These are phyloP conservation scores for Hypoxylon sp. DNA, from an alignment of 2,329 filamentous ascomycete genomes.

Conservation along the genomic window DNA sequence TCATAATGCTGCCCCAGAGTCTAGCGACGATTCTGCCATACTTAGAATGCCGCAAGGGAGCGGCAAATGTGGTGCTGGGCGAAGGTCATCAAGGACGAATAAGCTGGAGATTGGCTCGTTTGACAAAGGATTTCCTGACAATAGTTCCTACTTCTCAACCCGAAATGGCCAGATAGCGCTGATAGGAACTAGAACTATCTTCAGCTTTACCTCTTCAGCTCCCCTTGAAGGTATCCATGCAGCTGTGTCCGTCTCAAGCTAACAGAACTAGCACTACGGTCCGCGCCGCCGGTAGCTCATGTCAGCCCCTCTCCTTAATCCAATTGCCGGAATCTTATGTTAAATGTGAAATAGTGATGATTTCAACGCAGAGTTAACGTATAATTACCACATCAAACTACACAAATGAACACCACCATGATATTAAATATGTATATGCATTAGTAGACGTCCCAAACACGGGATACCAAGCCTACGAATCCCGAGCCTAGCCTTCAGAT, in stretches of 20 bases:
- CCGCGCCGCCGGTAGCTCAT: not conserved
- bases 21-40: not conserved
- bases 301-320: not conserved
- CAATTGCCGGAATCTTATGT: not conserved
- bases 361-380: not conserved
- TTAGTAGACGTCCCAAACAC: constrained; percentile 14
- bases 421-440: constrained; percentile 7
- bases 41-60: not conserved
- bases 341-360: not conserved
- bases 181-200: too few species aligned
- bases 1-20: not conserved
- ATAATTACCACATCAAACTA: not conserved
- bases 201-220: not conserved
- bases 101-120: not conserved
- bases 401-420: not conserved
- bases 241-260: not conserved
- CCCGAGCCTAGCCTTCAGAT: constrained; percentile 1
- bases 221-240: too few species aligned
- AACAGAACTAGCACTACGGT: not conserved
- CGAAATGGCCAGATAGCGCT: too few species aligned
- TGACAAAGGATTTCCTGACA: too few species aligned
- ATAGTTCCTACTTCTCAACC: too few species aligned
- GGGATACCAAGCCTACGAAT: constrained; percentile 8
- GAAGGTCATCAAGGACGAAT: not conserved
- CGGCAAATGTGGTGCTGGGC: not conserved